Percentiles rank a stretch among this genome's conserved stretches.
Conservation (phyloP, 2,329 filamentous ascomycete genomes). For the Monilinia laxa region DNA sequence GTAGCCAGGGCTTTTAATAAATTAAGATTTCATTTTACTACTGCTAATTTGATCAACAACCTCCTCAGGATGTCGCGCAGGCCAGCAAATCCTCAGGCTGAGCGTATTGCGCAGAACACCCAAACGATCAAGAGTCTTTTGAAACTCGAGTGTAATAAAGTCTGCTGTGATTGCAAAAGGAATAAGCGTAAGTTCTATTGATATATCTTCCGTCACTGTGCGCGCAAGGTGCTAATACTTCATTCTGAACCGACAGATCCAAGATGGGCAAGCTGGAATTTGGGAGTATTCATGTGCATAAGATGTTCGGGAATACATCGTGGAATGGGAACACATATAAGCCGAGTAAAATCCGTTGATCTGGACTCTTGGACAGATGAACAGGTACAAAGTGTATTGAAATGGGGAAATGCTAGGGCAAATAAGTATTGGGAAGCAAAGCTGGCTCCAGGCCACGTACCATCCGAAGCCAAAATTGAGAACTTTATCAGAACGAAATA, state of each 20-base stretch:
- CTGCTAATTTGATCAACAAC: not conserved
- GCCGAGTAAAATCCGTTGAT: constrained; percentile 95
- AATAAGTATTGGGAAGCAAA: constrained; percentile 99
- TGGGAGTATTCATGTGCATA: constrained; percentile 97
- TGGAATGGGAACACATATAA: constrained; percentile 98
- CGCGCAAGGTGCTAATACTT: not conserved
- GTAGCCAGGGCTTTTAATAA: not conserved
- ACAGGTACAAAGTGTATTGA: constrained; percentile 88
- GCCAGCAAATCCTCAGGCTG: constrained; percentile 72
- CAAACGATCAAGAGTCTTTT: constrained; percentile 90
- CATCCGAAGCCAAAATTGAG: constrained; percentile 97
- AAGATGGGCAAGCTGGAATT: constrained; percentile 98
- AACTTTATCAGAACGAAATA: constrained; percentile 99
- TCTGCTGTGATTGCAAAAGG: constrained; percentile 96
- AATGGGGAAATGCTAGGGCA: constrained; percentile 92
- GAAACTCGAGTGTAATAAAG: constrained; percentile 93
- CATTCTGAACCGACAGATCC: constrained; percentile 62
- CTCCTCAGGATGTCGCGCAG: constrained; percentile 75
- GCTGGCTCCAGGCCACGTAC: constrained; percentile 83
- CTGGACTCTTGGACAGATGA: constrained; percentile 98
- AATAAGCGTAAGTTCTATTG: constrained; percentile 78
- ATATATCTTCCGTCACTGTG: not conserved
- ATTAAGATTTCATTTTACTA: not conserved
- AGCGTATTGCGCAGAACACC: constrained; percentile 89
- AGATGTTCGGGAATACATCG: constrained; percentile 97